Percentiles rank a stretch among this genome's conserved stretches.
phyloP scores from a whole-genome alignment of 2,329 filamentous ascomycete genomes.

The Elsinoe fawcettii region DNA sequence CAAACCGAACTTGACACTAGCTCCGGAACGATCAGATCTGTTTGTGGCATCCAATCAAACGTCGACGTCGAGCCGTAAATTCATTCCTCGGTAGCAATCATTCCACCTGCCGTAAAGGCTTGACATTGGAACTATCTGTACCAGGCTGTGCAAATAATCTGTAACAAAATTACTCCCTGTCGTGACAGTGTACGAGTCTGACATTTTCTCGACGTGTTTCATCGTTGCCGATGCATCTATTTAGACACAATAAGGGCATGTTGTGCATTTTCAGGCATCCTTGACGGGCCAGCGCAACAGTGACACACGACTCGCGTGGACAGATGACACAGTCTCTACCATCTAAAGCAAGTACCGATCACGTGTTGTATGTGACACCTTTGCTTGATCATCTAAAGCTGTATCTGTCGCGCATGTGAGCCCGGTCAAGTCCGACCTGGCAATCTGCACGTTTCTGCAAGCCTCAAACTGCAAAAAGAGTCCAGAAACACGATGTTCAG shows the following conservation, averaged over 20 bases:
- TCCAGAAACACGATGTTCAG: neutral
- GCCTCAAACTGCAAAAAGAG: neutral
- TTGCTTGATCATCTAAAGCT: neutral
- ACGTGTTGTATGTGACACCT: neutral
- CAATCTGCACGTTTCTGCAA: neutral
- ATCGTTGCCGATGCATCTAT: neutral
- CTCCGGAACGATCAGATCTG: constrained; percentile 11
- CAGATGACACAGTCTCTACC: neutral
- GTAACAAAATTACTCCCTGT: neutral
- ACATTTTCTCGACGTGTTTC: neutral
- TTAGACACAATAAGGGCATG: neutral
- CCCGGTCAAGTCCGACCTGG: neutral
- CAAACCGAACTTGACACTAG: neutral
- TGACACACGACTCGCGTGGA: neutral
- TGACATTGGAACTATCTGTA: no score
- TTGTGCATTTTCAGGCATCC: neutral
- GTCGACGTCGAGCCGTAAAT: constrained; percentile 4
- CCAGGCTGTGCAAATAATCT: neutral
- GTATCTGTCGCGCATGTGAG: neutral
- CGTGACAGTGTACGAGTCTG: neutral
- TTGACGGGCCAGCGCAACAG: neutral
- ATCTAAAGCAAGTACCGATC: neutral
- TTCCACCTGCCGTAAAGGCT: constrained; percentile 2
- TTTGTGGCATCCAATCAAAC: constrained; percentile 3
- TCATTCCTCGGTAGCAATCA: neutral